Evolutionary conservation across 345 rosid species (phyloP).

Genomic region (Moricandia arvensis): DNA sequence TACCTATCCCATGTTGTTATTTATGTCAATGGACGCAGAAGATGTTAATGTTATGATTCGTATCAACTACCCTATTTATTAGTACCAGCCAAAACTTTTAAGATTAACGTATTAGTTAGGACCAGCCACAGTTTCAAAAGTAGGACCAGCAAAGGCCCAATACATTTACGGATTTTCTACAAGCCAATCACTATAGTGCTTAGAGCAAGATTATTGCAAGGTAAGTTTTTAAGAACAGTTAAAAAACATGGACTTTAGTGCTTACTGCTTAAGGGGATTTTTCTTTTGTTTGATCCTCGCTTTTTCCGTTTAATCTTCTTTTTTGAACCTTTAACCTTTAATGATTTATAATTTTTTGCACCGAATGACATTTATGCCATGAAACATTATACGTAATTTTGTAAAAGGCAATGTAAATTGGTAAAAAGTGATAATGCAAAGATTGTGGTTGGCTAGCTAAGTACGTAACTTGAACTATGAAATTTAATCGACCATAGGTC

Average conservation of each 20-base stretch:
- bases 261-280: neutral
- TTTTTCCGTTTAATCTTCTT: neutral
- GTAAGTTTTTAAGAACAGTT: too few relatives aligned
- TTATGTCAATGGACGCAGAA: neutral
- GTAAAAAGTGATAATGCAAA: neutral
- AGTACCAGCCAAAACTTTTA: neutral
- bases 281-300: neutral
- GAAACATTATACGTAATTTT: neutral
- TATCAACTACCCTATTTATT: neutral
- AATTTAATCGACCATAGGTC: neutral
- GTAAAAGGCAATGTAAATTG: neutral
- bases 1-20: neutral
- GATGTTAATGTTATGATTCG: neutral
- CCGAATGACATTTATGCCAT: neutral
- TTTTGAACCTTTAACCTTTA: neutral
- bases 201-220: too few relatives aligned
- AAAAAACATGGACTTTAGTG: too few relatives aligned
- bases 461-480: neutral
- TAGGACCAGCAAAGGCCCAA: conserved; percentile 2
- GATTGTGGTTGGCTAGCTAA: neutral
- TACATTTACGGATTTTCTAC: neutral
- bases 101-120: neutral
- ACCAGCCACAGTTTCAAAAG: neutral
- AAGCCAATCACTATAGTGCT: neutral
- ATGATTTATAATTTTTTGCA: neutral